phyloP scores from a whole-genome alignment of 352 stramenopile species.

The Globisporangium solare region DNA sequence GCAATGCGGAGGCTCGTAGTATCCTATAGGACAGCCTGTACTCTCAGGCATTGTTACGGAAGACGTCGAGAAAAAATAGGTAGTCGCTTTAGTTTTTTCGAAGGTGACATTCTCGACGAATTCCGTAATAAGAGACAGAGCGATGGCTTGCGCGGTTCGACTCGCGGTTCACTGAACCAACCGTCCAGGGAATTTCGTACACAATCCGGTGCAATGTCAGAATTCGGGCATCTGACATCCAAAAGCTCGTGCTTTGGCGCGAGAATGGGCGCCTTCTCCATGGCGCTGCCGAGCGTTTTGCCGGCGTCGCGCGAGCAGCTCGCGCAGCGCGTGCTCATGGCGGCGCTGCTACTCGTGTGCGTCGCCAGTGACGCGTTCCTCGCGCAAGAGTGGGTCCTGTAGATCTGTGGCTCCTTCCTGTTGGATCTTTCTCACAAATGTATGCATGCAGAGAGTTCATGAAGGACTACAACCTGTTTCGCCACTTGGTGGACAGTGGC shows the following conservation, averaged over 20 bases:
- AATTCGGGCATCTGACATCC: too few relatives aligned
- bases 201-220: too few relatives aligned
- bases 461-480: slow-evolving; percentile 32
- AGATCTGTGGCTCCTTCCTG: background rate
- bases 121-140: too few relatives aligned
- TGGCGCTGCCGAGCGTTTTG: background rate
- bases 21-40: too few relatives aligned
- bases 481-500: slow-evolving; percentile 57
- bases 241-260: background rate
- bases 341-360: slow-evolving; percentile 40
- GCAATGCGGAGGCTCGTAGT: too few relatives aligned
- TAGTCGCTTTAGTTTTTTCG: too few relatives aligned
- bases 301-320: background rate
- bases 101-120: too few relatives aligned
- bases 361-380: slow-evolving; percentile 53
- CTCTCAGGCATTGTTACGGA: too few relatives aligned
- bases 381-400: slow-evolving; percentile 39
- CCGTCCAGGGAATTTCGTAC: too few relatives aligned
- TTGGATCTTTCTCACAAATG: background rate
- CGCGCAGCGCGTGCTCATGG: slow-evolving; percentile 33
- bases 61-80: too few relatives aligned
- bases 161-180: too few relatives aligned
- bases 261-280: slow-evolving; percentile 1
- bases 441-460: slow-evolving; percentile 19
- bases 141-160: too few relatives aligned